These are phyloP conservation scores for Baorangia bicolor DNA, from an alignment of 768 basidiomycete species.

Conservation along the genomic window DNA sequence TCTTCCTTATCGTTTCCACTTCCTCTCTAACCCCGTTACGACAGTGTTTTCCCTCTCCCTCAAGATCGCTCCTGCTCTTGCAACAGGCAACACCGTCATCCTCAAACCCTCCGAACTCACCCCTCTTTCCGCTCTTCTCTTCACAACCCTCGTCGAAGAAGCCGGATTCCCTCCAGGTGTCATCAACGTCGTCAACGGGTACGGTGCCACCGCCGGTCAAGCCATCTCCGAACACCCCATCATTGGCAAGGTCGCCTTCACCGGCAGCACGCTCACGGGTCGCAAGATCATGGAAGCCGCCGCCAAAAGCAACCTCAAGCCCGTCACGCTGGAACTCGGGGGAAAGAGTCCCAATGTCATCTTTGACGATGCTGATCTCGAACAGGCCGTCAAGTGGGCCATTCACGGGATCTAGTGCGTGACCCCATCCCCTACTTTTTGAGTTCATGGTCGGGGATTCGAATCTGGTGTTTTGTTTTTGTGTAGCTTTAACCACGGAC, in stretches of 20 bases:
- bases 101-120: conserved; percentile 14
- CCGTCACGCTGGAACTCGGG: conserved; percentile 10
- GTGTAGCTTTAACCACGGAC: conserved; percentile 2
- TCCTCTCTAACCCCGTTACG: neutral
- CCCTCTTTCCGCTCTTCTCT: conserved; percentile 7
- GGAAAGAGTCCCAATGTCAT: conserved; percentile 14
- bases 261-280: conserved; percentile 9
- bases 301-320: conserved; percentile 12
- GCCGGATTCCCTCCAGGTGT: conserved; percentile 11
- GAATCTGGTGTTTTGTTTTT: neutral
- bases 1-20: neutral
- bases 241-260: conserved; percentile 10
- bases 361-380: conserved; percentile 11
- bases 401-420: conserved; percentile 11
- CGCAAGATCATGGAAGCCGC: conserved; percentile 15
- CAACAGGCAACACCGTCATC: conserved; percentile 9
- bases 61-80: conserved; percentile 10
- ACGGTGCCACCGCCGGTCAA: conserved; percentile 7
- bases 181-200: conserved; percentile 7
- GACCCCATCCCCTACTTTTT: neutral
- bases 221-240: conserved; percentile 9
- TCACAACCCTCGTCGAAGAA: conserved; percentile 2
- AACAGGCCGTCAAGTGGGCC: conserved; percentile 14
- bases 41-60: conserved; percentile 9
- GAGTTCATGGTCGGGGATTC: neutral